Conservation (phyloP, 2,329 filamentous ascomycete genomes). For the Westerdykella aurantiaca region DNA sequence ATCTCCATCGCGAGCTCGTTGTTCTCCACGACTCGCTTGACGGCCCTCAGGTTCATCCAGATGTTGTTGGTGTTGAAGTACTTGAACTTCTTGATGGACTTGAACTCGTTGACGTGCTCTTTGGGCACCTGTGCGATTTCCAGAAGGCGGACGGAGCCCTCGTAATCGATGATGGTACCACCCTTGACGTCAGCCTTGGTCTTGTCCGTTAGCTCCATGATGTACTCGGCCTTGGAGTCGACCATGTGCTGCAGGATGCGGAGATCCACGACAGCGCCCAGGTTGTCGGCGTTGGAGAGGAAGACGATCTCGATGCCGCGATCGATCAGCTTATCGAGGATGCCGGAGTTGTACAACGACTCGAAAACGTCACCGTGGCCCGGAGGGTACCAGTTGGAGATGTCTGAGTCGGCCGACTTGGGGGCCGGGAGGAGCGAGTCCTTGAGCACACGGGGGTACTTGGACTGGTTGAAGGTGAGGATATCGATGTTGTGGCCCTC, state of each 20-base stretch:
- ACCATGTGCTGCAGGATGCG: constrained; percentile 99
- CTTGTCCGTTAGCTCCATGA: constrained; percentile 99
- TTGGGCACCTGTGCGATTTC: constrained; percentile 99
- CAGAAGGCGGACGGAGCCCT: constrained; percentile 90
- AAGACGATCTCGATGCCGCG: constrained; percentile 97
- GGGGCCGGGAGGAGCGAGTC: constrained; percentile 95
- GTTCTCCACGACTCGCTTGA: constrained; percentile 98
- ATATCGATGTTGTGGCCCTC: constrained; percentile 99
- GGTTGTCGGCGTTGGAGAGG: constrained; percentile 97
- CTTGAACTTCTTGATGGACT: constrained; percentile 99
- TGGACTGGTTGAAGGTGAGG: constrained; percentile 98
- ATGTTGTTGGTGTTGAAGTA: constrained; percentile 99
- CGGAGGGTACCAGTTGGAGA: constrained; percentile 97
- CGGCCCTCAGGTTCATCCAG: constrained; percentile 95
- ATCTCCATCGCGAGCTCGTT: constrained; percentile 99
- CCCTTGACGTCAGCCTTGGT: constrained; percentile 99
- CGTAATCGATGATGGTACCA: constrained; percentile 99
- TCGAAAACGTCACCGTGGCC: constrained; percentile 99
- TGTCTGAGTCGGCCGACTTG: constrained; percentile 78
- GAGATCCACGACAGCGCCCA: constrained; percentile 95
- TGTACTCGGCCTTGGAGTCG: constrained; percentile 93
- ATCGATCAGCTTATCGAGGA: constrained; percentile 91
- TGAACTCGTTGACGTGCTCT: constrained; percentile 99
- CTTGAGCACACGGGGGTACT: constrained; percentile 96
- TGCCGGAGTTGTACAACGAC: constrained; percentile 98